phyloP scores from a whole-genome alignment of 192 early-diverging fungal genomes.

The Umbelopsis ramanniana region DNA sequence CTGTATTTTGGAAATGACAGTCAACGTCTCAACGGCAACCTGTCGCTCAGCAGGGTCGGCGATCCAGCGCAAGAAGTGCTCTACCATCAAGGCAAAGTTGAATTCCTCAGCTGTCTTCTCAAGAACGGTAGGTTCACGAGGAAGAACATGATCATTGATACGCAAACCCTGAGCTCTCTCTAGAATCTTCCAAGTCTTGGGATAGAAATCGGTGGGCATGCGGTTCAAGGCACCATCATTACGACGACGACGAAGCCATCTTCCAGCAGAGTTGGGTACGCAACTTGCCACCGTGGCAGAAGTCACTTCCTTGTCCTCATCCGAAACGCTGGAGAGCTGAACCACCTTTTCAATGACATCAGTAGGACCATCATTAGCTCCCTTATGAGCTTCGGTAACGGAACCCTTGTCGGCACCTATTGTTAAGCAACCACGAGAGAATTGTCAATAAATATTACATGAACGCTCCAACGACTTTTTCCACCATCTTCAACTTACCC shows the following conservation, averaged over 20 bases:
- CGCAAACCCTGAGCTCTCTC: slow-evolving; percentile 62
- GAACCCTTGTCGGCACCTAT: slow-evolving; percentile 38
- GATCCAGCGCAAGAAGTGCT: slow-evolving; percentile 73
- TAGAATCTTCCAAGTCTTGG: slow-evolving; percentile 76
- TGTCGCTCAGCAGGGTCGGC: slow-evolving; percentile 83
- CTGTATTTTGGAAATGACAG: slow-evolving; percentile 67
- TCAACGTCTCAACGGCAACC: slow-evolving; percentile 72
- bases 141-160: slow-evolving; percentile 64
- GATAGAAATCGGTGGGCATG: slow-evolving; percentile 78
- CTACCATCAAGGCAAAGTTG: slow-evolving; percentile 83
- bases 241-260: slow-evolving; percentile 78
- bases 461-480: background rate
- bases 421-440: background rate
- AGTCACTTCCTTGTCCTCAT: slow-evolving; percentile 50
- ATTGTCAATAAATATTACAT: background rate
- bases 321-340: slow-evolving; percentile 49
- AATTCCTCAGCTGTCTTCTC: slow-evolving; percentile 86
- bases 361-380: slow-evolving; percentile 61
- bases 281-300: slow-evolving; percentile 47
- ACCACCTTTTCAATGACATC: slow-evolving; percentile 55
- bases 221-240: slow-evolving; percentile 88
- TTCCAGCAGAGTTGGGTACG: slow-evolving; percentile 55
- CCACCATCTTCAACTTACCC: slow-evolving; percentile 43
- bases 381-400: slow-evolving; percentile 60
- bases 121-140: slow-evolving; percentile 75